These are phyloP conservation scores for Podila horticola DNA, from an alignment of 192 early-diverging fungal species.

Conservation along the genomic window DNA sequence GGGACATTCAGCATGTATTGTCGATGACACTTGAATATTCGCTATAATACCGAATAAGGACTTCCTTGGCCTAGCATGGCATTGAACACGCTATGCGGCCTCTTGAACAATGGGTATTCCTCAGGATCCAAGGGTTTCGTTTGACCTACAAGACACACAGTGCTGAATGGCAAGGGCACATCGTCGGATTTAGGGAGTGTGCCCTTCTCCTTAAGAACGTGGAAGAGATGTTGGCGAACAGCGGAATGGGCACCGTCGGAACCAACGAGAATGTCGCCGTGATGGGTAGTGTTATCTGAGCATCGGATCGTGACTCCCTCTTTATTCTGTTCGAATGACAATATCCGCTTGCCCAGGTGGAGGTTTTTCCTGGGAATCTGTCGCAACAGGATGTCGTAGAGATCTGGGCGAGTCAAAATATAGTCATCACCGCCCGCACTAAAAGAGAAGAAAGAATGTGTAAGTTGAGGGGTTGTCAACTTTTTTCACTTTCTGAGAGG, in stretches of 20 bases:
- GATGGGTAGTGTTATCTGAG: conserved; percentile 7
- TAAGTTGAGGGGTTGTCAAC: too few species aligned
- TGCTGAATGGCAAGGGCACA: conserved; percentile 1
- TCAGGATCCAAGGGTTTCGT: conserved; percentile 23
- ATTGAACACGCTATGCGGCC: not conserved
- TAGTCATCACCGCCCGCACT: too few species aligned
- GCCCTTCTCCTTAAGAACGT: conserved; percentile 2
- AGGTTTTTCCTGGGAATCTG: conserved; percentile 20
- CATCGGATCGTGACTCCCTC: conserved; percentile 20
- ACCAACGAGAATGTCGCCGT: conserved; percentile 37
- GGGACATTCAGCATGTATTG: too few species aligned
- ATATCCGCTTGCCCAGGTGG: conserved; percentile 7
- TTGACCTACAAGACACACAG: conserved; percentile 19
- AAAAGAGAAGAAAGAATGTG: too few species aligned
- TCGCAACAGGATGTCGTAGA: conserved; percentile 5
- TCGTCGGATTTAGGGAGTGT: conserved; percentile 16
- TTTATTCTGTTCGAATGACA: conserved; percentile 17
- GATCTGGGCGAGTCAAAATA: too few species aligned
- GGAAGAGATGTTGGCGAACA: conserved; percentile 27
- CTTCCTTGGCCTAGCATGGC: not conserved
- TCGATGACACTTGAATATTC: not conserved
- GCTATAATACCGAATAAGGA: not conserved
- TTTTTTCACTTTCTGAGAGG: too few species aligned
- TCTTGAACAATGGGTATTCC: conserved; percentile 25
- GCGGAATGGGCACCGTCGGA: conserved; percentile 36